Conservation (phyloP, 495 filamentous ascomycete species). For the Podospora pseudopauciseta region DNA sequence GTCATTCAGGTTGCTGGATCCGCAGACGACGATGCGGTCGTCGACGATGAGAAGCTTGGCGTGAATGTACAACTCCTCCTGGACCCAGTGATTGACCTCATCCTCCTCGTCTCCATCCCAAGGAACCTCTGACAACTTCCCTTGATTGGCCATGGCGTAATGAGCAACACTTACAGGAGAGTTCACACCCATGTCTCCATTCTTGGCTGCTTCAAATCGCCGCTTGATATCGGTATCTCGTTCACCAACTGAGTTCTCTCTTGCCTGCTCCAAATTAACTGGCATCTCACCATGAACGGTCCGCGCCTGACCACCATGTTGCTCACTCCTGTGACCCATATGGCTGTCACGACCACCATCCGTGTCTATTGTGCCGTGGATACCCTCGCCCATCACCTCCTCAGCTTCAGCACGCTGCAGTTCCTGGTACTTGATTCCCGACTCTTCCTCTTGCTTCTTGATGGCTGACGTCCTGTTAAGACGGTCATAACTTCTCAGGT, state of each 20-base stretch:
- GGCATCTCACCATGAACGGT: conserved; percentile 40
- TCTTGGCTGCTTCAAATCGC: conserved; percentile 59
- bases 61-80: conserved; percentile 94
- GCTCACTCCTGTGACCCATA: conserved; percentile 39
- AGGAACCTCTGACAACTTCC: conserved; percentile 60
- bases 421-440: conserved; percentile 78
- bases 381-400: conserved; percentile 74
- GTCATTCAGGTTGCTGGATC: conserved; percentile 89
- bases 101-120: conserved; percentile 67
- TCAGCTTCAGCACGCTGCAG: conserved; percentile 82
- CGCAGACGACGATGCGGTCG: conserved; percentile 77
- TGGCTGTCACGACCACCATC: conserved; percentile 38
- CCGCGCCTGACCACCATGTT: conserved; percentile 34
- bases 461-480: conserved; percentile 74
- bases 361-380: conserved; percentile 55
- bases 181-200: conserved; percentile 39
- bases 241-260: conserved; percentile 53
- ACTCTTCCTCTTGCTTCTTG: conserved; percentile 65
- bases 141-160: conserved; percentile 70
- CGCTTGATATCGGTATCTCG: conserved; percentile 51
- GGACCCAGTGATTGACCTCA: conserved; percentile 82
- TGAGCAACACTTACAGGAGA: conserved; percentile 71
- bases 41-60: conserved; percentile 85
- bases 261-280: conserved; percentile 48
- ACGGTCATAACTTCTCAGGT: conserved; percentile 83